A percentile compares a stretch with the other conserved stretches of the same genome.
Conservation (phyloP, 2,329 filamentous ascomycete species). For the Incumbomyces lentus region DNA sequence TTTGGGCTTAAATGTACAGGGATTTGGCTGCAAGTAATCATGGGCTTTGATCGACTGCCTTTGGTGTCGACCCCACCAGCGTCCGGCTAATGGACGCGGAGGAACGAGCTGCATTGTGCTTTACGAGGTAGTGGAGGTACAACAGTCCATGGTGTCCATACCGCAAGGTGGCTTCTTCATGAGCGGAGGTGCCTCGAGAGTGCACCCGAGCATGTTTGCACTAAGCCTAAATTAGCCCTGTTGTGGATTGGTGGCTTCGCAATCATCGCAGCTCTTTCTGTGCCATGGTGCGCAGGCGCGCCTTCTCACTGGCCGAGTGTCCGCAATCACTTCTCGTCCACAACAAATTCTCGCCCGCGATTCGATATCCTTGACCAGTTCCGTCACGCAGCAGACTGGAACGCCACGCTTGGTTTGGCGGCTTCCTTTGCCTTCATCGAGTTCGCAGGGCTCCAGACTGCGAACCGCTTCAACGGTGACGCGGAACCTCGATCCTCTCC, state of each 20-base stretch:
- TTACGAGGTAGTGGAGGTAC: no score
- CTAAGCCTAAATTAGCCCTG: neutral
- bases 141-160: no score
- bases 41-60: neutral
- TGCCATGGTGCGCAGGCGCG: neutral
- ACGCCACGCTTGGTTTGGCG: no score
- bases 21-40: neutral
- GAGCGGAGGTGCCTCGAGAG: no score
- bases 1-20: neutral
- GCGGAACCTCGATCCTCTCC: no score
- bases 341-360: neutral
- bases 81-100: no score
- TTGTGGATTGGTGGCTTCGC: neutral
- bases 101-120: no score
- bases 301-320: constrained; percentile 2
- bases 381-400: neutral
- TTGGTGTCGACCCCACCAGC: neutral
- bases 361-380: neutral
- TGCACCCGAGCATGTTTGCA: no score
- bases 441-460: no score
- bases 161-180: no score
- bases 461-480: no score
- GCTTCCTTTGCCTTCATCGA: no score
- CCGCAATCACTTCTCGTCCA: neutral
- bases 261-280: neutral